Evolutionary conservation across 1,139 yeast species (phyloP).

Genomic region (Blastobotrys petasosporus): DNA sequence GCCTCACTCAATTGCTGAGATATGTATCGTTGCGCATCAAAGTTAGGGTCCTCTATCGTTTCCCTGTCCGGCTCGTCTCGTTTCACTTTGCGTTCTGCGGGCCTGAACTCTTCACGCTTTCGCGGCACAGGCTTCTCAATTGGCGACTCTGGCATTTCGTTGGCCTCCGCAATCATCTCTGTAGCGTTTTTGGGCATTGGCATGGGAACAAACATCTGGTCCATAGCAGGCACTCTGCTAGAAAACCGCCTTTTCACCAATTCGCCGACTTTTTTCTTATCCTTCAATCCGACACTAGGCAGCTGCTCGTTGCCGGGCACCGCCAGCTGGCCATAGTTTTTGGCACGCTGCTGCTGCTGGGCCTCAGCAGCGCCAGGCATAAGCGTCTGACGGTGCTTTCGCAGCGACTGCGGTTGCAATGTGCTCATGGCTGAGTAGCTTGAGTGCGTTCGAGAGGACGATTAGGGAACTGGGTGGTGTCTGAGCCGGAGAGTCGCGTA

Average conservation of each 20-base stretch:
- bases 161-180: constrained; percentile 4
- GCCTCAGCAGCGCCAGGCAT: constrained; percentile 18
- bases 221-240: constrained; percentile 18
- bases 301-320: constrained; percentile 20
- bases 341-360: constrained; percentile 12
- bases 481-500: too few species aligned
- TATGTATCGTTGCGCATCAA: constrained; percentile 49
- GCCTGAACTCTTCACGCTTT: constrained; percentile 4
- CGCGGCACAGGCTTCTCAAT: not conserved
- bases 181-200: constrained; percentile 1
- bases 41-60: constrained; percentile 29
- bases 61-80: constrained; percentile 11
- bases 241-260: constrained; percentile 27
- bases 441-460: too few species aligned
- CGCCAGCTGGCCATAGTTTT: constrained; percentile 18
- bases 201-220: not conserved
- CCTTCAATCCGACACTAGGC: constrained; percentile 22
- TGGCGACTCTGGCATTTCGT: not conserved
- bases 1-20: constrained; percentile 54
- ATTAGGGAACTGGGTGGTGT: too few species aligned
- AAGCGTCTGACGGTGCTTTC: constrained; percentile 31
- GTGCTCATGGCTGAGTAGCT: not conserved
- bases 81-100: constrained; percentile 3
- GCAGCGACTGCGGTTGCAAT: constrained; percentile 24
- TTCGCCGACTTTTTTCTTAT: constrained; percentile 25